Evolutionary conservation across 129 eudicot genomes (phyloP), one percentile per base, ranked within the genome.

Genomic region (Rutidosis leptorrhynchoides): DNA sequence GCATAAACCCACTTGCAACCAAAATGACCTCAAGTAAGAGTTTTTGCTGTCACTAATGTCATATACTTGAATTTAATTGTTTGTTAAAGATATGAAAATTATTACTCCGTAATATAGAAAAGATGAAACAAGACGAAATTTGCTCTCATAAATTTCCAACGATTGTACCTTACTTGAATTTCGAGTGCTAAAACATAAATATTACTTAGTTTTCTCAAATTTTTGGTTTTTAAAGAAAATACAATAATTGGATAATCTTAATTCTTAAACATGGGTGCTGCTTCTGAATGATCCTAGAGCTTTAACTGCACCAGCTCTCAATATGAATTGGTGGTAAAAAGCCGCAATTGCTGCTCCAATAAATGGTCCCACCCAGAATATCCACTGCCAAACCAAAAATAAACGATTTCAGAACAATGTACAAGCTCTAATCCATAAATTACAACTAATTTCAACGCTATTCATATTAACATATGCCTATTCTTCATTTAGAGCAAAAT

Each of bases 321-420:
- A 69, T 35, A 90, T 90, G 37, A 86, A 82, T 53, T 90, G 97
- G 78, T 90, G 97, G 77, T 90, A 90, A 76, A 90, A 86, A 2
- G 97, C 97, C 67, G 97, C 97, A 33, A 84, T 76, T 29, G 95
- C 95, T 73, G 97, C 95, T 16, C 96, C 96, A 19, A 83, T 43
- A 49, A 90, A 82, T 26, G 97, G 97, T 70, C 97, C 97, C 12
- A 82, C 97, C 95, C 95, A 90, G 78, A 85, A 88, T 25, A 88
- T 74, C 92, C 96, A 85, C 96, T 88, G 84, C 48, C 62, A 65
- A 16, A 66, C 65, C 14, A 21, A 58, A 58, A 45, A 7, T 7
- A 58, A 5, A 27, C 63, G 4, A 52, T 0, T 49, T 74, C 23
- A 66, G 58, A 17, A 15, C 22, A 22, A 66, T 3, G 68, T 66